These are phyloP conservation scores for Ceratonia siliqua DNA, from an alignment of 306 rosid genomes.

Conservation along the genomic window DNA sequence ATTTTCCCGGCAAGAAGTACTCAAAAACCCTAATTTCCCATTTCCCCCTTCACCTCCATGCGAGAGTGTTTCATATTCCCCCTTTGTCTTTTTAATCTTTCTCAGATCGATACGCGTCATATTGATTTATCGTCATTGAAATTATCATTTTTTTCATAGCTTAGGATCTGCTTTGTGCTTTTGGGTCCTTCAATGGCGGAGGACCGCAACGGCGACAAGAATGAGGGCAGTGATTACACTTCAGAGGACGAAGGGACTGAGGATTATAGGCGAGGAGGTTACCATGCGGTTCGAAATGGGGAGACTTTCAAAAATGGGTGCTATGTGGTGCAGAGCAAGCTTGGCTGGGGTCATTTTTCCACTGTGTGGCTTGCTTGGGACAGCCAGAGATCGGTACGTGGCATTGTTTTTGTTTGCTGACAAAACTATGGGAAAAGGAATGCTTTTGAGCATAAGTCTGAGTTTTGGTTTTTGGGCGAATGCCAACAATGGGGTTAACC, in stretches of 20 bases:
- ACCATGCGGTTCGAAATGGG: conserved; percentile 91
- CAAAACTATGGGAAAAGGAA: not conserved
- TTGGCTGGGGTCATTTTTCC: conserved; percentile 99
- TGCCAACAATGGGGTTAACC: too few relatives aligned
- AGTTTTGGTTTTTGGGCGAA: too few relatives aligned
- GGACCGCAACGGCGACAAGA: conserved; percentile 53
- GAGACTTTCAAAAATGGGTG: conserved; percentile 79
- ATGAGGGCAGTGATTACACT: conserved; percentile 76
- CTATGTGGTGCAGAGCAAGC: conserved; percentile 88
- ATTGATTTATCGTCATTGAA: not conserved
- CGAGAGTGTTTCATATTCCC: not conserved
- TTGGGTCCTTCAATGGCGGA: conserved; percentile 62
- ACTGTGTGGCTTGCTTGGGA: conserved; percentile 99
- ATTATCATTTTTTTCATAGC: not conserved
- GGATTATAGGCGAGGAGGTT: conserved; percentile 97
- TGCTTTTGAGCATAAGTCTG: not conserved
- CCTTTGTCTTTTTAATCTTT: not conserved
- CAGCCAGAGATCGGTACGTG: conserved; percentile 46
- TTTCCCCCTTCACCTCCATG: not conserved
- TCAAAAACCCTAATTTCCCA: conserved; percentile 53
- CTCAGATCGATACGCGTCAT: not conserved
- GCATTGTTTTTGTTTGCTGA: conserved; percentile 13
- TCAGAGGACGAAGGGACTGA: conserved; percentile 97
- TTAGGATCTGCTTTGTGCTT: conserved; percentile 4
- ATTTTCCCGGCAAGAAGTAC: conserved; percentile 53